These are phyloP conservation scores for Balamuthia mandrillaris DNA, from an alignment of 208 protist genomes.

Conservation along the genomic window DNA sequence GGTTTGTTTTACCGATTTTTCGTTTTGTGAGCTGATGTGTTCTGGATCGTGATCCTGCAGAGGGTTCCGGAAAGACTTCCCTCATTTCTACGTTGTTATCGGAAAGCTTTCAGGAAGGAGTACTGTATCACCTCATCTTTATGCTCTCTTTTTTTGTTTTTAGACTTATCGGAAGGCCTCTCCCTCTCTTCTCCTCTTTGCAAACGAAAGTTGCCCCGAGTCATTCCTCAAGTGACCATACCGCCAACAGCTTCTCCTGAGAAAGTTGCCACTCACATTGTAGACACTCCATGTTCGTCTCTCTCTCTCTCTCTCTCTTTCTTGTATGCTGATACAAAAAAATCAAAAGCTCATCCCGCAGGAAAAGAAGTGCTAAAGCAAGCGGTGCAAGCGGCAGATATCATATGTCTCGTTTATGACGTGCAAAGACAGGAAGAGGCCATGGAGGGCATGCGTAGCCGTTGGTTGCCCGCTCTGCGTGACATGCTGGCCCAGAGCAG, in stretches of 20 bases:
- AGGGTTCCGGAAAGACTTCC: slow-evolving; percentile 20
- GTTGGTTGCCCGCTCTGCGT: background rate
- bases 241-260: slow-evolving; percentile 16
- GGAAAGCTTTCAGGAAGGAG: slow-evolving; percentile 20
- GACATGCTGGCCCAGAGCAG: no score
- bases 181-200: background rate
- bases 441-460: background rate
- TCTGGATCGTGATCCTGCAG: background rate
- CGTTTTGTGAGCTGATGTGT: background rate
- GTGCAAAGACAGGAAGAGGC: background rate
- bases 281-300: slow-evolving; percentile 6
- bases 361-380: background rate
- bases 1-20: background rate
- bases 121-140: background rate
- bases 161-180: no score
- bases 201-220: background rate
- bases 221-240: slow-evolving; percentile 31
- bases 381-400: background rate
- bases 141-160: background rate
- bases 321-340: no score
- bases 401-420: background rate
- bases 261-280: slow-evolving; percentile 9
- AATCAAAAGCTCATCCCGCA: no score
- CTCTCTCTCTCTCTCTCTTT: background rate
- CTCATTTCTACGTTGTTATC: slow-evolving; percentile 11